phyloP scores from a whole-genome alignment of 257 asterid genomes.

The Plectranthus barbatus region DNA sequence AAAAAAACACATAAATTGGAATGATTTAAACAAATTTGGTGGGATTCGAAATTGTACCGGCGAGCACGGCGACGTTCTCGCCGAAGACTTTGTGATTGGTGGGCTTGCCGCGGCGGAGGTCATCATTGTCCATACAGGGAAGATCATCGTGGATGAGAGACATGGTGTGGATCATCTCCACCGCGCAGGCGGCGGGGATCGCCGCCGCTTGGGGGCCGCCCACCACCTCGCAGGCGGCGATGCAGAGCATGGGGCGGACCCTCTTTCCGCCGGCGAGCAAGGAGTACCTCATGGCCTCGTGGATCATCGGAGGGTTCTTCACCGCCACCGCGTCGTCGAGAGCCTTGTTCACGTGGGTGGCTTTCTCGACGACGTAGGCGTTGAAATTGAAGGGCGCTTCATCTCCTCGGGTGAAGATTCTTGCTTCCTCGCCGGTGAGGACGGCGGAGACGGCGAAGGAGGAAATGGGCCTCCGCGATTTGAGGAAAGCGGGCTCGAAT shows the following conservation, averaged over 20 bases:
- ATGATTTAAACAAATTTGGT: neutral
- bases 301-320: conserved; percentile 44
- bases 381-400: conserved; percentile 34
- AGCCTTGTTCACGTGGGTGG: conserved; percentile 37
- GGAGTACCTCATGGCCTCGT: conserved; percentile 73
- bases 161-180: conserved; percentile 84
- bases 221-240: conserved; percentile 70
- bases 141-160: conserved; percentile 66
- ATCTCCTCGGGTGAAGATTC: neutral
- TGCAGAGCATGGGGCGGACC: conserved; percentile 68
- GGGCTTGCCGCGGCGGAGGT: conserved; percentile 74
- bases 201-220: conserved; percentile 60
- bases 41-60: conserved; percentile 19
- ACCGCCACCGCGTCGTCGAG: conserved; percentile 45
- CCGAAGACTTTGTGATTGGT: conserved; percentile 66
- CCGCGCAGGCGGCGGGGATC: conserved; percentile 74
- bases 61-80: conserved; percentile 66
- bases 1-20: too few relatives aligned
- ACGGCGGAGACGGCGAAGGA: conserved; percentile 15
- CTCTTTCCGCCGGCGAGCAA: too few relatives aligned
- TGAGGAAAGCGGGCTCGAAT: conserved; percentile 4
- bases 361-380: conserved; percentile 43
- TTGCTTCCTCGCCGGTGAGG: conserved; percentile 24
- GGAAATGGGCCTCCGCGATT: neutral
- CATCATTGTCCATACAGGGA: too few relatives aligned